phyloP scores from a whole-genome alignment of 768 basidiomycete genomes.

The Candolleomyces efflorescens region DNA sequence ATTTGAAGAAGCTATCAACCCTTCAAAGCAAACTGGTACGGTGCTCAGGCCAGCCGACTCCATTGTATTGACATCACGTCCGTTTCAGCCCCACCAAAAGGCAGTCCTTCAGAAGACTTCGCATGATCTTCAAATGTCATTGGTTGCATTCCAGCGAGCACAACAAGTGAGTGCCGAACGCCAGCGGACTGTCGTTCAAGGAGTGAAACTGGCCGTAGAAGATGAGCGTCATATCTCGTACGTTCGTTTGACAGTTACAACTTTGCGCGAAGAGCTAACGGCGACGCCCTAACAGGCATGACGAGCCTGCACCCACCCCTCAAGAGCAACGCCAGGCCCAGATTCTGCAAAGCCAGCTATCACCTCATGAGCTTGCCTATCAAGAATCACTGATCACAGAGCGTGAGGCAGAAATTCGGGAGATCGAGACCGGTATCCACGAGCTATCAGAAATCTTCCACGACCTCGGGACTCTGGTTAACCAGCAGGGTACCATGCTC shows the following conservation, averaged over 20 bases:
- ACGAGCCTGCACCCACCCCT: conserved; percentile 36
- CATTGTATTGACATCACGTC: too few relatives aligned
- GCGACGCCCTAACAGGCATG: conserved; percentile 20
- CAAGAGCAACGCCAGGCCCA: conserved; percentile 65
- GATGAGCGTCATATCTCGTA: conserved; percentile 44
- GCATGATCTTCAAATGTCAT: conserved; percentile 85
- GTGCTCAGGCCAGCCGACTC: neutral
- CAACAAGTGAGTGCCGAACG: conserved; percentile 87
- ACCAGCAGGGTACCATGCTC: conserved; percentile 92
- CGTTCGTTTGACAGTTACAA: neutral
- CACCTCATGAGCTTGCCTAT: conserved; percentile 89
- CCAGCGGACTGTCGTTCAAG: conserved; percentile 86
- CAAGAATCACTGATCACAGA: conserved; percentile 95
- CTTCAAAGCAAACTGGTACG: conserved; percentile 60
- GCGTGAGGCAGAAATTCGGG: conserved; percentile 90
- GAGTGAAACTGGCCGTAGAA: conserved; percentile 80
- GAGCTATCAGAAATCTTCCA: conserved; percentile 96
- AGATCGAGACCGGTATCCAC: conserved; percentile 96
- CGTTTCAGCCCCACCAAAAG: conserved; percentile 67
- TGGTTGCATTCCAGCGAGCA: conserved; percentile 89
- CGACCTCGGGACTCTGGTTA: conserved; percentile 90
- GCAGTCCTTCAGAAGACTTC: conserved; percentile 88
- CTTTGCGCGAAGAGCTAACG: conserved; percentile 2
- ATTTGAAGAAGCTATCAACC: conserved; percentile 82
- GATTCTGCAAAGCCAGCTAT: conserved; percentile 67